A percentile compares a stretch with the other conserved stretches of the same genome.
These are phyloP conservation scores for Fusarium heterosporum DNA, from an alignment of 2,329 filamentous ascomycete species.

Conservation along the genomic window DNA sequence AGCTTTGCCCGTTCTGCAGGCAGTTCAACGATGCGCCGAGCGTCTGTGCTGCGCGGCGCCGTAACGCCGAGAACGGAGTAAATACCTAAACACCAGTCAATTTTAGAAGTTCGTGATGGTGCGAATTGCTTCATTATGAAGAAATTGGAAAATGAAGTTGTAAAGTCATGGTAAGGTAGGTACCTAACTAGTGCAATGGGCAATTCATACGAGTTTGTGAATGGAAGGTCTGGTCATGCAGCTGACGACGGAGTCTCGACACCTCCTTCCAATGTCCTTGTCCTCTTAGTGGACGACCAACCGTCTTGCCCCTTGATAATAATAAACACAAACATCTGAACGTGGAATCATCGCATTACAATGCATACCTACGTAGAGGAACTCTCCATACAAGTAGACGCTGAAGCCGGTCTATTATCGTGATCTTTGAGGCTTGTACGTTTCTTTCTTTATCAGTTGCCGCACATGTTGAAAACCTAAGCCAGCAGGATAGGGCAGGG, in stretches of 20 bases:
- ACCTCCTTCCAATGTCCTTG: slow-evolving; percentile 15
- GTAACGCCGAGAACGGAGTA: slow-evolving; percentile 38
- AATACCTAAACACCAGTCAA: slow-evolving; percentile 1
- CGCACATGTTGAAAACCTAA: background rate
- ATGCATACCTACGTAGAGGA: background rate
- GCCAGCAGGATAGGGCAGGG: background rate
- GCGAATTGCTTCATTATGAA: slow-evolving; percentile 13
- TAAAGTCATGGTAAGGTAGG: background rate
- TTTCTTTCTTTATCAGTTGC: background rate
- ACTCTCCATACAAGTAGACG: background rate
- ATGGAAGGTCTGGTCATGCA: background rate
- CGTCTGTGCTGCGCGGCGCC: slow-evolving; percentile 31
- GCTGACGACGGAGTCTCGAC: background rate
- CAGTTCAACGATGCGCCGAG: slow-evolving; percentile 32
- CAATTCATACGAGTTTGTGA: background rate
- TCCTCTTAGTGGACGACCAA: background rate
- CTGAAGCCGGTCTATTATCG: slow-evolving; percentile 26
- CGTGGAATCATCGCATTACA: background rate
- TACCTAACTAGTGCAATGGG: no score
- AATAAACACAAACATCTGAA: background rate
- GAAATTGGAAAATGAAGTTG: background rate
- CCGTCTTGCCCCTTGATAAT: background rate
- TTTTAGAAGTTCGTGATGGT: background rate
- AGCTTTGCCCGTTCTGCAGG: slow-evolving; percentile 38
- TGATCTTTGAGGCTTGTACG: slow-evolving; percentile 2